Evolutionary conservation across 202 grass and related monocot species (phyloP).

Genomic region (Setaria italica): DNA sequence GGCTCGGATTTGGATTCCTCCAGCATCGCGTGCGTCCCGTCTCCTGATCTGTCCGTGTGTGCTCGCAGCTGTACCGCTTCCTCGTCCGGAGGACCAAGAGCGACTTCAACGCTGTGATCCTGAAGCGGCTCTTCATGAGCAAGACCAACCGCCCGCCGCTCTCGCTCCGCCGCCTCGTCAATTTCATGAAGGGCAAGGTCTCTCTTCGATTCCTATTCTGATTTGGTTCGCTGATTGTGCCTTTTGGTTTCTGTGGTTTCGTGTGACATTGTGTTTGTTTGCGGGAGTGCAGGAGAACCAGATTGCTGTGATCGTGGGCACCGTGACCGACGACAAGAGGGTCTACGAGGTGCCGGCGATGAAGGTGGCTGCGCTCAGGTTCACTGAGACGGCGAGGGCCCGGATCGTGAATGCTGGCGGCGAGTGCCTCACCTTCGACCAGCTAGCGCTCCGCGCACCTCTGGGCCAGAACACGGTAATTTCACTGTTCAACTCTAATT

Average conservation of each 20-base stretch:
- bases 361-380: conserved; percentile 84
- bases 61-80: conserved; percentile 74
- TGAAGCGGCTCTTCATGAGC: conserved; percentile 86
- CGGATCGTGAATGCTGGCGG: conserved; percentile 77
- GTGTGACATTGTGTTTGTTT: conserved; percentile 17
- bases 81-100: conserved; percentile 81
- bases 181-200: conserved; percentile 66
- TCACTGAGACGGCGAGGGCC: conserved; percentile 82
- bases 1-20: conserved; percentile 23
- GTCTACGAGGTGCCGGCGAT: conserved; percentile 80
- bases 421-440: conserved; percentile 84
- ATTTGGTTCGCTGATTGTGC: background rate
- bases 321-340: conserved; percentile 79
- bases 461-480: conserved; percentile 77
- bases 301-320: conserved; percentile 76
- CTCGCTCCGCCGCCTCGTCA: conserved; percentile 73
- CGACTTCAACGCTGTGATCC: conserved; percentile 68
- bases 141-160: conserved; percentile 76
- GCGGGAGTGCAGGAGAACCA: conserved; percentile 54
- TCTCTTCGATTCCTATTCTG: background rate
- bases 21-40: background rate
- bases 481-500: background rate
- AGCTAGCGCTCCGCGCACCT: conserved; percentile 72
- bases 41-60: conserved; percentile 20
- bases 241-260: background rate